These are phyloP conservation scores for Wickerhamiella domercqiae DNA, from an alignment of 805 yeast species.

Conservation along the genomic window DNA sequence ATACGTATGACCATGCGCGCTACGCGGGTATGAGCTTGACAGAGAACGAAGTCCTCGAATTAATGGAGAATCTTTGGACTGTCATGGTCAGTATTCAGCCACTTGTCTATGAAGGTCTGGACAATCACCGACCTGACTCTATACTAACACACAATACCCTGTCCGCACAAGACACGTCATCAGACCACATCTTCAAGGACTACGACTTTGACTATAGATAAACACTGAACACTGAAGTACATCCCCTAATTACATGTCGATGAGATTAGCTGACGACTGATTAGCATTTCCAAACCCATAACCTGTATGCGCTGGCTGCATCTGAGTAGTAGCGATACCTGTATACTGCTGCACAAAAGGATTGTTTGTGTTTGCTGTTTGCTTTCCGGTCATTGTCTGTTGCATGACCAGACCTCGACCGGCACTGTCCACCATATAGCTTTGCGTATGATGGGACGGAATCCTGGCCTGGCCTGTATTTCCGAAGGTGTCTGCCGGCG, in stretches of 20 bases:
- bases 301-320: slow-evolving; percentile 79
- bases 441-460: slow-evolving; percentile 83
- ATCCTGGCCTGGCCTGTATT: slow-evolving; percentile 70
- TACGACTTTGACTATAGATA: not conserved
- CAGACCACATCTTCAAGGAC: not conserved
- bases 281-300: slow-evolving; percentile 82
- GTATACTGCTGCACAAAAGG: slow-evolving; percentile 55
- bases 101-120: no score
- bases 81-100: no score
- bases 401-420: slow-evolving; percentile 51
- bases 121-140: no score
- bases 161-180: not conserved
- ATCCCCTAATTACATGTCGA: slow-evolving; percentile 17
- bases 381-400: slow-evolving; percentile 17
- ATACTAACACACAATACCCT: no score
- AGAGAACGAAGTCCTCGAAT: slow-evolving; percentile 42
- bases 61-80: slow-evolving; percentile 30
- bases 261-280: slow-evolving; percentile 15
- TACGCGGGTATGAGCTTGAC: slow-evolving; percentile 49
- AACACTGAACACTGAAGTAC: no score
- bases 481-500: slow-evolving; percentile 89
- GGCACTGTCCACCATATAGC: slow-evolving; percentile 70
- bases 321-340: slow-evolving; percentile 48
- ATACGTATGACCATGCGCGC: slow-evolving; percentile 49
- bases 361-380: slow-evolving; percentile 24